Conservation (phyloP, 1,284 basidiomycete genomes). For the Irpex sp. region DNA sequence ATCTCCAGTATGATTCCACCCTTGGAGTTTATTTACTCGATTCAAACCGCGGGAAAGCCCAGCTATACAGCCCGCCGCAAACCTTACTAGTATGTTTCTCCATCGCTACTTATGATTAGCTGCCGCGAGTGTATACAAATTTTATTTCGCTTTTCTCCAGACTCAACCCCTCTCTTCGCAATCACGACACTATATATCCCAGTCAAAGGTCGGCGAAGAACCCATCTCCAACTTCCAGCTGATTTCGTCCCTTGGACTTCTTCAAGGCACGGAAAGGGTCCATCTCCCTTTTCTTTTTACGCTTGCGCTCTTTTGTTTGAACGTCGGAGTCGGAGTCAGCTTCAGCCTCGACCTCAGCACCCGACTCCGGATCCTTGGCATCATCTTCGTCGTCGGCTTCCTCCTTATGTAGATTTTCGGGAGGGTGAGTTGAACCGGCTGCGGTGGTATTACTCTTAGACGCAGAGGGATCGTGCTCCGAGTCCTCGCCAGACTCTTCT, state of each 20-base stretch:
- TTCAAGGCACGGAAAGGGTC: slow-evolving; percentile 40
- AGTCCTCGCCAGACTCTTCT: slow-evolving; percentile 19
- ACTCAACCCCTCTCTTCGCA: no score
- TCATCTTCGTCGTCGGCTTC: neutral
- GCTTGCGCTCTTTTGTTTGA: slow-evolving; percentile 47
- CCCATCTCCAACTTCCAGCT: slow-evolving; percentile 49
- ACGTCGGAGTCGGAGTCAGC: slow-evolving; percentile 33
- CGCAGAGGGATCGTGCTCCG: neutral
- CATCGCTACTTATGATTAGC: no score
- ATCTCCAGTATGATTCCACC: no score
- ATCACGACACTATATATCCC: neutral
- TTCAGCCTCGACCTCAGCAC: slow-evolving; percentile 8
- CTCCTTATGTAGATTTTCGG: no score
- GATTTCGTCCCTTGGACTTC: slow-evolving; percentile 57
- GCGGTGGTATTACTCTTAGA: no score
- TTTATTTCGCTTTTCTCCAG: no score
- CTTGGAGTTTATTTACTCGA: no score
- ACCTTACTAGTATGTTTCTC: no score
- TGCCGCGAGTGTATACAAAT: no score
- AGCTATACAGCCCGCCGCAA: no score
- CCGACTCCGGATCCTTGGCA: neutral
- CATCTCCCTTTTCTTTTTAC: slow-evolving; percentile 48
- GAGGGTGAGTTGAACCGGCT: no score
- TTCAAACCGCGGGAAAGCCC: no score
- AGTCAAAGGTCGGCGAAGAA: slow-evolving; percentile 67